These are phyloP conservation scores for Yueomyces sinensis DNA, from an alignment of 805 yeast genomes.

Conservation along the genomic window DNA sequence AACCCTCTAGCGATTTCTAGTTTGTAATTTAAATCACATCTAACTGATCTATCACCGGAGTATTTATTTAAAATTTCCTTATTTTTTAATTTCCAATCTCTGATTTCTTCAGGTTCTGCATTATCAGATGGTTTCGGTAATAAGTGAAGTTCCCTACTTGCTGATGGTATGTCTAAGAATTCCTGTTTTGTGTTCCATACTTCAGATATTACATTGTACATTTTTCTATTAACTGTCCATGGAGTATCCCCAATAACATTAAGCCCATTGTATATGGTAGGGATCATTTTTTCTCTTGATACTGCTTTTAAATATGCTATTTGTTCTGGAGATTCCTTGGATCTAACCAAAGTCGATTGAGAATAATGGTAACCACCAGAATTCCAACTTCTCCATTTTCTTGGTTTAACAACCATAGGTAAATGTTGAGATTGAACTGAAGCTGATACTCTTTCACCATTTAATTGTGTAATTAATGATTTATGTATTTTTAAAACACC, in stretches of 20 bases:
- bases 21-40: slow-evolving; percentile 91
- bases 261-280: slow-evolving; percentile 61
- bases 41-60: slow-evolving; percentile 61
- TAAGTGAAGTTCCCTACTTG: slow-evolving; percentile 30
- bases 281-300: slow-evolving; percentile 50
- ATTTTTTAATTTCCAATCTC: slow-evolving; percentile 54
- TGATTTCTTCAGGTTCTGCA: slow-evolving; percentile 59
- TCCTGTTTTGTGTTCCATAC: slow-evolving; percentile 81
- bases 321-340: slow-evolving; percentile 81
- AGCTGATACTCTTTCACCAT: slow-evolving; percentile 50
- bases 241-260: slow-evolving; percentile 78
- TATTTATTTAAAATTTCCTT: slow-evolving; percentile 46
- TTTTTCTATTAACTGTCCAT: slow-evolving; percentile 76
- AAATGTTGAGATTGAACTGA: slow-evolving; percentile 73
- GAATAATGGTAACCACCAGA: slow-evolving; percentile 76
- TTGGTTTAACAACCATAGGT: slow-evolving; percentile 89
- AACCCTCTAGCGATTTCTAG: slow-evolving; percentile 91
- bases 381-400: slow-evolving; percentile 72
- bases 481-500: slow-evolving; percentile 76
- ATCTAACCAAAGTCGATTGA: slow-evolving; percentile 52
- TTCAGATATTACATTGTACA: slow-evolving; percentile 55
- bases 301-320: slow-evolving; percentile 81
- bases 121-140: slow-evolving; percentile 48
- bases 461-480: slow-evolving; percentile 48
- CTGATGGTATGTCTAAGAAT: slow-evolving; percentile 62